Base-by-base conservation (phyloP, 2,329 filamentous ascomycete genomes). In the Claviceps capensis region DNA sequence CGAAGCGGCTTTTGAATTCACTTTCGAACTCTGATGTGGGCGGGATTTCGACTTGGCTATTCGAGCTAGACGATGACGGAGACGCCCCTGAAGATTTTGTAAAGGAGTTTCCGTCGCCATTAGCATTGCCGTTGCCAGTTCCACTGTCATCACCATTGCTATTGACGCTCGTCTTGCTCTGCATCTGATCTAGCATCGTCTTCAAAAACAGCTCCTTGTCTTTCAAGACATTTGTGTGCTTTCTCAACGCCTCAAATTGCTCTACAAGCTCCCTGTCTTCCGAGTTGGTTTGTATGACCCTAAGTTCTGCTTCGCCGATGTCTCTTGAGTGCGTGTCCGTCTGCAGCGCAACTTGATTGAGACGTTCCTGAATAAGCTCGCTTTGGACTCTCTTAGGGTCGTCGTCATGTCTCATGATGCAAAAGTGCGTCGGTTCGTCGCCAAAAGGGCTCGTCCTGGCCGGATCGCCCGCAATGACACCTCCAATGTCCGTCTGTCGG, bases 1-100 rank as follows among this genome's bases (percentile, higher is more conserved):
- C 91, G 71, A 98, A 98, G 2, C 93, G 86, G 63, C 98, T 98
- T 65, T 94, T 93, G 73, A 96, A 98, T 64, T 97, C 90, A 66
- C 86, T 95, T 48, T 87, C 83, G 58, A 91, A 91, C 58, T 96
- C 89, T 16, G 86, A 80, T 3, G 83, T 79, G 1, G 84, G 79
- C 2, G 83, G 81, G 1, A 84, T 77, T 56, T 88, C 82, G 50
- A 85, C 72, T 14, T 75, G 77, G 13, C 51, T 54, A 19, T 76
- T 49, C 7, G 48, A 47, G 47, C 48, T 44, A 5, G 46, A 26
- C 13, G 50, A 36, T 38, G 48, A 55, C 5, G 42, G 53, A 5
- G 74, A 73, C 4, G 65, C 61, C 38, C 70, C 66, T 3, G 72
- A 66, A 13, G 58, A 61, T 46, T 60, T 60, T 6, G 59, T 59